phyloP scores from a whole-genome alignment of 106 monocot species.

The Allium cepa region DNA sequence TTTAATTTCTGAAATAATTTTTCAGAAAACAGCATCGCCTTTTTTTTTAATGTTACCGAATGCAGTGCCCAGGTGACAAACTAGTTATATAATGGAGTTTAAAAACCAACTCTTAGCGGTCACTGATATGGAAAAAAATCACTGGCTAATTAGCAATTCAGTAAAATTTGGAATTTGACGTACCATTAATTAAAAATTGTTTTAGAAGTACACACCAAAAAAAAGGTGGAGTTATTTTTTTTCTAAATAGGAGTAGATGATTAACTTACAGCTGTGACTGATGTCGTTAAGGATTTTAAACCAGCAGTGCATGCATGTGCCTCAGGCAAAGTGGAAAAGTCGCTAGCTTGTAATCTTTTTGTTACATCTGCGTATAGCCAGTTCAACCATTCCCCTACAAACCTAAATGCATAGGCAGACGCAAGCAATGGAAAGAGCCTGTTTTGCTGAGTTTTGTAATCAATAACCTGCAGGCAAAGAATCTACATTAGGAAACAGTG shows the following conservation, averaged over 20 bases:
- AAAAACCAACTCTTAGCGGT: no score
- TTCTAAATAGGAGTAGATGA: not conserved
- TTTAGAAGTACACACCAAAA: no score
- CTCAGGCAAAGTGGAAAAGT: slow-evolving; percentile 89
- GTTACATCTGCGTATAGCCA: slow-evolving; percentile 88
- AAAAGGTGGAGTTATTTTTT: not conserved
- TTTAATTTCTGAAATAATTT: no score
- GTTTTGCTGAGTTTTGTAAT: slow-evolving; percentile 96
- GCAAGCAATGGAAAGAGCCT: slow-evolving; percentile 94
- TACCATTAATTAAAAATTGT: no score
- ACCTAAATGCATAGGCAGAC: slow-evolving; percentile 96
- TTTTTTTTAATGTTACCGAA: no score
- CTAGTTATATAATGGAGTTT: no score
- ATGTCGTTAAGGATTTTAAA: slow-evolving; percentile 88
- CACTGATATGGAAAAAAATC: no score
- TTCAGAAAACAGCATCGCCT: no score
- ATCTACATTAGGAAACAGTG: not conserved
- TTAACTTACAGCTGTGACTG: slow-evolving; percentile 68
- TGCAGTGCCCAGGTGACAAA: no score
- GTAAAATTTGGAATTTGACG: no score
- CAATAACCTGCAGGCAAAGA: slow-evolving; percentile 52
- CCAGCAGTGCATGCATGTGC: slow-evolving; percentile 99
- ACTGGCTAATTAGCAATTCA: no score
- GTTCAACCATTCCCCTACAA: slow-evolving; percentile 96
- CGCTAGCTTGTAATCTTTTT: slow-evolving; percentile 63